phyloP scores from a whole-genome alignment of 352 stramenopile species.

The Thalassiosira mediterranea region DNA sequence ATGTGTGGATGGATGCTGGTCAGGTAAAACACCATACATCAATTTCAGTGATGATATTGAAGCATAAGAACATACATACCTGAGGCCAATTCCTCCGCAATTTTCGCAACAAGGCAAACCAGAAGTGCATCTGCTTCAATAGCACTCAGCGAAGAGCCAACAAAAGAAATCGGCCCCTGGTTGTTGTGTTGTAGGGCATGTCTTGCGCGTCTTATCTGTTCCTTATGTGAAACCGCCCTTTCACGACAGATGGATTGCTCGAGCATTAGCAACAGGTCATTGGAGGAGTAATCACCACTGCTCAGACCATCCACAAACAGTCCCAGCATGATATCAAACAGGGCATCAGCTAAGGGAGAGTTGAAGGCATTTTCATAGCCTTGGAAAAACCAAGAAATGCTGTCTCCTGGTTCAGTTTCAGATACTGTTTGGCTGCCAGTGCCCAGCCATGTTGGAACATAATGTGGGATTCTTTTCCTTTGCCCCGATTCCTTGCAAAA shows the following conservation, averaged over 20 bases:
- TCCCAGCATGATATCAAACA: slow-evolving; percentile 43
- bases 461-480: slow-evolving; percentile 36
- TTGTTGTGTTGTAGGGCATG: slow-evolving; percentile 9
- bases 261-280: slow-evolving; percentile 38
- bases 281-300: slow-evolving; percentile 5
- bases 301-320: slow-evolving; percentile 14
- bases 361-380: slow-evolving; percentile 36
- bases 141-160: slow-evolving; percentile 22
- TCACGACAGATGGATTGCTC: slow-evolving; percentile 31
- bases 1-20: not conserved
- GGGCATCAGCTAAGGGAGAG: slow-evolving; percentile 27
- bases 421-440: not conserved
- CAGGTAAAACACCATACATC: not conserved
- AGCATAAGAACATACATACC: not conserved
- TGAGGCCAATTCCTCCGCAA: slow-evolving; percentile 30
- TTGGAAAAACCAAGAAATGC: slow-evolving; percentile 34
- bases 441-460: slow-evolving; percentile 38
- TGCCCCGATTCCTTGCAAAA: slow-evolving; percentile 22
- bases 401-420: slow-evolving; percentile 1
- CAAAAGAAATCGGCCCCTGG: slow-evolving; percentile 7
- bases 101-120: slow-evolving; percentile 38
- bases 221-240: slow-evolving; percentile 15
- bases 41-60: not conserved
- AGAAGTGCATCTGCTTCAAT: slow-evolving; percentile 36
- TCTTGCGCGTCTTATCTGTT: slow-evolving; percentile 16